Conservation (phyloP, 257 asterid species). For the Rehmannia glutinosa region DNA sequence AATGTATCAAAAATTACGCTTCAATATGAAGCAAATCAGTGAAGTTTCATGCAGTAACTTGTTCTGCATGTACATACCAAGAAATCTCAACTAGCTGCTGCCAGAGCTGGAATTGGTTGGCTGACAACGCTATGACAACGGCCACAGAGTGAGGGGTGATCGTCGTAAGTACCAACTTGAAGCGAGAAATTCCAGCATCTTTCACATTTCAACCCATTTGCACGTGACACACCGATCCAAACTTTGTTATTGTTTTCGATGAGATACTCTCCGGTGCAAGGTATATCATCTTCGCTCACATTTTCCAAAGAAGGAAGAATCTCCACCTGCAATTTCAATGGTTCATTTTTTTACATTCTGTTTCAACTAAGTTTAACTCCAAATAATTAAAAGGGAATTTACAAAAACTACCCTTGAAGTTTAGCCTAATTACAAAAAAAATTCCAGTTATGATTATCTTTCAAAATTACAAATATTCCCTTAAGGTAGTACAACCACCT, state of each 20-base stretch:
- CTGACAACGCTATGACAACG: slow-evolving; percentile 63
- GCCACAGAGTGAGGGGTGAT: slow-evolving; percentile 76
- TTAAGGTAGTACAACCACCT: too few relatives aligned
- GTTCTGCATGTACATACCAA: too few relatives aligned
- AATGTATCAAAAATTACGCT: slow-evolving; percentile 14
- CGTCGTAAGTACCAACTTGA: slow-evolving; percentile 59
- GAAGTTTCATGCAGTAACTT: too few relatives aligned
- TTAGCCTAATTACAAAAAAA: too few relatives aligned
- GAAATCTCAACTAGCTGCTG: slow-evolving; percentile 47
- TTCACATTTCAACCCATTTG: slow-evolving; percentile 83
- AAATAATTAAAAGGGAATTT: too few relatives aligned
- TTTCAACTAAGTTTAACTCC: too few relatives aligned
- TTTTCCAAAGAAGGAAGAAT: slow-evolving; percentile 51
- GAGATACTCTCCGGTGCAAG: slow-evolving; percentile 62
- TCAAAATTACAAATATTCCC: too few relatives aligned
- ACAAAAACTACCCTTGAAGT: too few relatives aligned
- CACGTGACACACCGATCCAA: slow-evolving; percentile 89
- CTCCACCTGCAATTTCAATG: slow-evolving; percentile 72
- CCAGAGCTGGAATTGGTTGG: slow-evolving; percentile 54
- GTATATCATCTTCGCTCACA: slow-evolving; percentile 28
- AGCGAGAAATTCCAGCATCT: slow-evolving; percentile 93
- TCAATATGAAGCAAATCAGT: slow-evolving; percentile 21
- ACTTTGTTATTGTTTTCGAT: slow-evolving; percentile 41
- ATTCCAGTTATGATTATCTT: too few relatives aligned
- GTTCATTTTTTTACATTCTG: too few relatives aligned